Base-by-base conservation (phyloP, 1,139 yeast genomes). In the Pichia sp. region DNA sequence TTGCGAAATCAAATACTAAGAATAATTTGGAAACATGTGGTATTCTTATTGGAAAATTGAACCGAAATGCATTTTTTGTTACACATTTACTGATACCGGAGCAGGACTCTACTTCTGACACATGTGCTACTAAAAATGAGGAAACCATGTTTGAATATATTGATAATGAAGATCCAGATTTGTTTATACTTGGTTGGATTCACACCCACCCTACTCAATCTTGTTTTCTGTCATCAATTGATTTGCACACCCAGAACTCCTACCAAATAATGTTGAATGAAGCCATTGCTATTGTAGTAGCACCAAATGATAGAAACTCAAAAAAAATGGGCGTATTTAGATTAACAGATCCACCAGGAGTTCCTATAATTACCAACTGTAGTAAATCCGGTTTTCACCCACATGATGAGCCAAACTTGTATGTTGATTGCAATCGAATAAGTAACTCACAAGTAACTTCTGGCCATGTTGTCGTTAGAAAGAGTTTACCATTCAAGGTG, bases 191-290 rank as follows among this genome's bases (percentile, higher is more conserved):
- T 2, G 84, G 84, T 8, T 77, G 84, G 84, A 77, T 77, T 39
- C 84, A 77, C 55, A 77, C 83, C 7, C 83, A 77, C 52, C 84
- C 84, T 3, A 71, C 81, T 6, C 84, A 77, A 54, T 64, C 79
- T 9, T 77, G 84, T 48, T 77, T 77, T 53, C 55, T 77, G 53
- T 71, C 79, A 14, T 72, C 80, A 1, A 72, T 77, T 38, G 84
- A 77, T 52, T 58, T 77, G 40, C 84, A 77, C 55, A 77, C 83
- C 2, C 83, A 77, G 46, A 71, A 70, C 47, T 70, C 79, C 2
- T 77, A 77, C 55, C 84, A 77, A 57, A 66, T 76, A 41, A 77
- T 77, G 83, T 63, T 77, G n/a, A 77, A 78, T 21, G 84, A 77
- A 53, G 77, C 81, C 1, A 67, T 77, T 33, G 83, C 83, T 11